These are phyloP conservation scores for Emericellopsis cladophorae DNA, from an alignment of 2,329 filamentous ascomycete genomes.

Conservation along the genomic window DNA sequence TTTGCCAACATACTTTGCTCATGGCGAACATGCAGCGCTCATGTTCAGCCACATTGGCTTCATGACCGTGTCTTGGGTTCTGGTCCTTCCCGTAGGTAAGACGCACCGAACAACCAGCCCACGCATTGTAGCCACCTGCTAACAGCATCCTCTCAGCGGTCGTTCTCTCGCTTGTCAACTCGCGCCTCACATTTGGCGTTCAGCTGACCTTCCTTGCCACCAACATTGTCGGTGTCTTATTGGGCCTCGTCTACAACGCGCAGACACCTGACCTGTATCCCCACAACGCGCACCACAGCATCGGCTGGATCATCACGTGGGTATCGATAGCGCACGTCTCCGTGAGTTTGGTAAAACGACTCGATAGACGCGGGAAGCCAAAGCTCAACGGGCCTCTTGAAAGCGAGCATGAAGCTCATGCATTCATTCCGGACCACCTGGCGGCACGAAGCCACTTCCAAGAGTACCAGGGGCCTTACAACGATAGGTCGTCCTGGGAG, in stretches of 20 bases:
- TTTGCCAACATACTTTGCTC: conserved; percentile 45
- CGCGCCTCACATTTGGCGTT: conserved; percentile 54
- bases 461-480: conserved; percentile 9
- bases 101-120: conserved; percentile 4
- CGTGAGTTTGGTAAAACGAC: conserved; percentile 35
- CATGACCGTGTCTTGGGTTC: conserved; percentile 61
- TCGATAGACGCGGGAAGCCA: background rate
- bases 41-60: conserved; percentile 60
- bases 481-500: conserved; percentile 53
- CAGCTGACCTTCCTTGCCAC: conserved; percentile 56
- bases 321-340: conserved; percentile 57
- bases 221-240: conserved; percentile 51
- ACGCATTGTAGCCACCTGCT: background rate
- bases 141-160: conserved; percentile 40
- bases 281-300: conserved; percentile 76
- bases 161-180: conserved; percentile 75
- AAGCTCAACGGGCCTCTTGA: background rate
- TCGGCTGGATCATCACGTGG: conserved; percentile 75
- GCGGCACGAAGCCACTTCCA: conserved; percentile 27
- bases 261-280: conserved; percentile 77
- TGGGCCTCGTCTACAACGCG: conserved; percentile 62
- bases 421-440: conserved; percentile 51
- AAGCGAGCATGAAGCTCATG: conserved; percentile 31
- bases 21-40: conserved; percentile 35
- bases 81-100: conserved; percentile 61